Base-by-base conservation (phyloP, 2,329 filamentous ascomycete species). In the Chrysosphaeria jannelii region DNA sequence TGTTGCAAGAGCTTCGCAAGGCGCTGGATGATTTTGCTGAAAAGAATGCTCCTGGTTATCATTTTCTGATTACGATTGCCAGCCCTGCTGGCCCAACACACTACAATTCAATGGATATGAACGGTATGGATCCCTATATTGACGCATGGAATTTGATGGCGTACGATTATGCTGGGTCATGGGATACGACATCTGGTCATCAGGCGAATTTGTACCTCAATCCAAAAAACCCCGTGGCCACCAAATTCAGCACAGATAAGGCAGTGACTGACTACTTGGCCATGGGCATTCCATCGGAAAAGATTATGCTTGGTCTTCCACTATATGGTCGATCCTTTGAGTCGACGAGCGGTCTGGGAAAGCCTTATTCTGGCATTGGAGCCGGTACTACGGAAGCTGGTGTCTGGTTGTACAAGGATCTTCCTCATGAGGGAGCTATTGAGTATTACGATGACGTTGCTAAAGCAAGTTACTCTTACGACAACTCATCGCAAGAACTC, bases 291-390 rank as follows among this genome's bases (percentile, higher is more conserved):
- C 34, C 51, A 0, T 31, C 59, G 0, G 37, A 44, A 23, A 81
- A 79, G 43, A 59, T 88, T 23, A 53, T 72, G 5, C 43, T 85
- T 15, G 74, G 74, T 1, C 56, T 81, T 45, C 71, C 75, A 0
- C 50, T 85, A 1, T 85, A 81, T 37, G 75, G 74, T 1, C 64
- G 72, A n/a, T 53, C 65, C 0, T 85, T 85, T 36, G 46, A 53
- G 23, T 48, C 56, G 21, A 81, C 75, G 0, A 42, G 50, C 5
- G 72, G 72, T 0, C 50, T 67, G 1, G 75, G 72, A 1, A 44
- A 52, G 31, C 36, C 53, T 1, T 85, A 55, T 43, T 47, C 35
- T 5, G 68, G 70, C 8, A 45, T 67, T 9, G 72, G 70, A 1
- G 39, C 46, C 10, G 69, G 67, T 0, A 39, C 44, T 7, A 33